phyloP scores from a whole-genome alignment of 257 asterid species.

The Vinca minor region DNA sequence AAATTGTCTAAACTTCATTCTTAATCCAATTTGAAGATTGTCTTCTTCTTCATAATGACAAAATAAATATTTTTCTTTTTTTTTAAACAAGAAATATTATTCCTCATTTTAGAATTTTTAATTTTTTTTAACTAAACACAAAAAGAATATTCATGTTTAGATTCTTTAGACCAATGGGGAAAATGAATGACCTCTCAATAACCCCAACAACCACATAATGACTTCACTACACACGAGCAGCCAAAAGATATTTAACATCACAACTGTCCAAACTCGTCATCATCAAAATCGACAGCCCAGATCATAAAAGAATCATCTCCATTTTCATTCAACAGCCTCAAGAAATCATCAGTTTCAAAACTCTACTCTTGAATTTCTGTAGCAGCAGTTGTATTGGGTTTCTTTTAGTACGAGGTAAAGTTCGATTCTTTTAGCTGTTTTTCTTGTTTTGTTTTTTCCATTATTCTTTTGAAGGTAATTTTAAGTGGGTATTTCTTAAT shows the following conservation, averaged over 20 bases:
- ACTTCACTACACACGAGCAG: not conserved
- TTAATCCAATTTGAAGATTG: not conserved
- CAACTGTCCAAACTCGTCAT: constrained; percentile 2
- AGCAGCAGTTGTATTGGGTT: not conserved
- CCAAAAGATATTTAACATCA: not conserved
- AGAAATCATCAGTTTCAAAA: not conserved
- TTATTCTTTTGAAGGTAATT: not conserved
- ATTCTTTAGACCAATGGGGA: not conserved
- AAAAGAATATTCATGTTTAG: constrained; percentile 6
- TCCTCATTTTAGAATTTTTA: no score
- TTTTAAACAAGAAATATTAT: no score
- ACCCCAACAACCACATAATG: not conserved
- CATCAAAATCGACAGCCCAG: not conserved
- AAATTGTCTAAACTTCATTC: not conserved
- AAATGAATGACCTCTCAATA: not conserved
- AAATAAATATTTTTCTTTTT: not conserved
- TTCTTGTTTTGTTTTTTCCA: not conserved
- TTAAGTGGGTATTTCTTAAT: not conserved
- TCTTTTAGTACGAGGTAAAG: not conserved
- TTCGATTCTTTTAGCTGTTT: constrained; percentile 1
- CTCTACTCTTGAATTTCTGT: not conserved
- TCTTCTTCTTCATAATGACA: not conserved
- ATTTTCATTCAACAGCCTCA: no score
- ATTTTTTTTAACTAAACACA: no score
- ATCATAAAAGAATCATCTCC: constrained; percentile 7